Percentiles rank a stretch among this genome's conserved stretches.
Conservation (phyloP, 257 asterid genomes). For the Lantana camara region DNA sequence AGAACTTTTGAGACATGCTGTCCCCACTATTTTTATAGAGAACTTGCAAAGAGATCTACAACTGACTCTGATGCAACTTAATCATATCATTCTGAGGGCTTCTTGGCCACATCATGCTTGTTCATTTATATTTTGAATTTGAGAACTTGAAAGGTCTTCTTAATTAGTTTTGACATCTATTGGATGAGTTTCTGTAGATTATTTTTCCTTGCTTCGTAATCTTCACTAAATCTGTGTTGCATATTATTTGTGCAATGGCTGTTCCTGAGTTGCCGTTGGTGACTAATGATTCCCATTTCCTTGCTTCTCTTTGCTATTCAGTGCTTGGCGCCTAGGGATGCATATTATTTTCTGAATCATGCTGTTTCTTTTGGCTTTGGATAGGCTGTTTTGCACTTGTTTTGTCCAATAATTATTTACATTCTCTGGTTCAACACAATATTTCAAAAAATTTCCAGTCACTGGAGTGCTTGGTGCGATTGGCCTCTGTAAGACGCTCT, state of each 20-base stretch:
- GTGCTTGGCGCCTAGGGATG: constrained; percentile 13
- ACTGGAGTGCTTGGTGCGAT: constrained; percentile 89
- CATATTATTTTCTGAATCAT: constrained; percentile 3
- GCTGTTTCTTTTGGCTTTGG: constrained; percentile 12
- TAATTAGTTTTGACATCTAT: too few species aligned
- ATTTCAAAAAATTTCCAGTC: constrained; percentile 47
- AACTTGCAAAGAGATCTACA: too few species aligned
- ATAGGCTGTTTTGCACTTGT: constrained; percentile 3
- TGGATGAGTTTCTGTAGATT: too few species aligned
- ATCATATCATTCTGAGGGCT: too few species aligned
- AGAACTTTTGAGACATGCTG: too few species aligned
- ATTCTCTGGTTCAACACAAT: not conserved
- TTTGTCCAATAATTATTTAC: constrained; percentile 5
- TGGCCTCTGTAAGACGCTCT: constrained; percentile 96
- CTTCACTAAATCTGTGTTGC: not conserved
- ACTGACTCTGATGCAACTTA: too few species aligned
- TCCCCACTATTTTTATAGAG: too few species aligned
- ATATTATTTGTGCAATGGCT: constrained; percentile 14
- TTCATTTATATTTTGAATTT: too few species aligned
- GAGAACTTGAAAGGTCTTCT: too few species aligned
- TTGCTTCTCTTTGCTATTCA: constrained; percentile 4
- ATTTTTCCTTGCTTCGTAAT: too few species aligned
- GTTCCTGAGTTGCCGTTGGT: not conserved
- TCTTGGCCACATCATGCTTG: too few species aligned
- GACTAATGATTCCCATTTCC: constrained; percentile 8